Conservation (phyloP, 306 rosid species). For the Sesbania bispinosa region DNA sequence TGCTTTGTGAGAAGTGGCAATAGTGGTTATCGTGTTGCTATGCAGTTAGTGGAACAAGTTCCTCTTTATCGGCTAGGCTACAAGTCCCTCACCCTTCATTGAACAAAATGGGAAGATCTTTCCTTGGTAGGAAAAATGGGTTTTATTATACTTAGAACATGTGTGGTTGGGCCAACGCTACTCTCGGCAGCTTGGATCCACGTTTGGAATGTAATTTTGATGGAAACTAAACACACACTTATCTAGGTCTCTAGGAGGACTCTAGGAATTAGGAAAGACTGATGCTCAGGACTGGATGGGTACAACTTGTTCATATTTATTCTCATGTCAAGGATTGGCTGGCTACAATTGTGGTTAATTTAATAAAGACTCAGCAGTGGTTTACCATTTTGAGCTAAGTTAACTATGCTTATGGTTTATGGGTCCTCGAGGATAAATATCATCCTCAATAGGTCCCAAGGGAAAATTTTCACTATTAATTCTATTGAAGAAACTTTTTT, state of each 20-base stretch:
- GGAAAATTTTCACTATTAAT: background rate
- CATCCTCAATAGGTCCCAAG: background rate
- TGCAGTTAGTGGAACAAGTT: background rate
- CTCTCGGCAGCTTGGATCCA: no score
- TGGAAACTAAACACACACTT: no score
- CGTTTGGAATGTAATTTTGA: no score
- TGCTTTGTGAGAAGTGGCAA: background rate
- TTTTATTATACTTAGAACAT: background rate
- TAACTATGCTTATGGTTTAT: background rate
- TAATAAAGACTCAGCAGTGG: background rate
- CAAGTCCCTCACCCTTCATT: background rate
- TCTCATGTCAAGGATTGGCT: background rate
- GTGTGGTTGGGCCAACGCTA: no score
- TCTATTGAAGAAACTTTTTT: background rate
- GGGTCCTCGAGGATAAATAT: background rate
- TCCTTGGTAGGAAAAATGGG: background rate
- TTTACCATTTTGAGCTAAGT: constrained; percentile 1
- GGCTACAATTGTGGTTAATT: background rate
- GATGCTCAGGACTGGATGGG: background rate
- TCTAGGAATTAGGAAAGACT: background rate
- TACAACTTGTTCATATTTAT: background rate
- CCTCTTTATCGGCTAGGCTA: background rate
- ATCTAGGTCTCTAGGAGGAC: background rate
- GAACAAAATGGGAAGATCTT: background rate
- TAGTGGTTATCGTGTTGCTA: background rate